A percentile compares a stretch with the other conserved stretches of the same genome.
Conservation (phyloP, 2,329 filamentous ascomycete species). For the Pestalotiopsis sp. region DNA sequence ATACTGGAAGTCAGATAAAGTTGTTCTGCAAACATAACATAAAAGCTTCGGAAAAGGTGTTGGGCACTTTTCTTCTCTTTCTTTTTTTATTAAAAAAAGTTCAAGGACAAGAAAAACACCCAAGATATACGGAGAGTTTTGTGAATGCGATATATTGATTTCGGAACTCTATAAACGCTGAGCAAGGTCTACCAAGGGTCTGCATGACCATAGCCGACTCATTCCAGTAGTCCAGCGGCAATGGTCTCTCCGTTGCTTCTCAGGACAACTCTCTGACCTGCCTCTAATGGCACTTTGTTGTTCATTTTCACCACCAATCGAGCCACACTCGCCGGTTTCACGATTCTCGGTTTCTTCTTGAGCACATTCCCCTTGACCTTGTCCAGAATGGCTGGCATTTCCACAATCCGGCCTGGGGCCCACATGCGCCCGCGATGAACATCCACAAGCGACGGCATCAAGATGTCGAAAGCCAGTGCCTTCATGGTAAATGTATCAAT, state of each 20-base stretch:
- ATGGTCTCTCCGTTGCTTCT: constrained; percentile 81
- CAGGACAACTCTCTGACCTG: constrained; percentile 78
- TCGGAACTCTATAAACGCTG: too few relatives aligned
- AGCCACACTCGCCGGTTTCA: constrained; percentile 78
- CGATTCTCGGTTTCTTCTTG: constrained; percentile 83
- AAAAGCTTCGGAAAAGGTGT: too few relatives aligned
- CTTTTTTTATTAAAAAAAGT: too few relatives aligned
- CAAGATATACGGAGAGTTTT: too few relatives aligned
- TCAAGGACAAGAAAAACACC: too few relatives aligned
- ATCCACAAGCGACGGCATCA: constrained; percentile 88
- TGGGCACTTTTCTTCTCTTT: too few relatives aligned
- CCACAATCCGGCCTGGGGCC: constrained; percentile 71
- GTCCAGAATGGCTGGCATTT: constrained; percentile 74
- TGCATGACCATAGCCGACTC: neutral
- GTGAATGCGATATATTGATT: too few relatives aligned
- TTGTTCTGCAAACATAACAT: too few relatives aligned
- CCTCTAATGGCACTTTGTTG: constrained; percentile 75
- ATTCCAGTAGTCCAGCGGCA: constrained; percentile 81
- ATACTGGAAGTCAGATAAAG: too few relatives aligned
- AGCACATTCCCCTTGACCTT: constrained; percentile 73
- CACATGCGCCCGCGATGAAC: constrained; percentile 86
- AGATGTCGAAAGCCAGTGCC: constrained; percentile 83
- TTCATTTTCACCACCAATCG: constrained; percentile 76
- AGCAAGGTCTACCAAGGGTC: too few relatives aligned
- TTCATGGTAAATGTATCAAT: constrained; percentile 78